Base-by-base conservation (phyloP, 2,329 filamentous ascomycete genomes). In the Aureobasidium namibiae region DNA sequence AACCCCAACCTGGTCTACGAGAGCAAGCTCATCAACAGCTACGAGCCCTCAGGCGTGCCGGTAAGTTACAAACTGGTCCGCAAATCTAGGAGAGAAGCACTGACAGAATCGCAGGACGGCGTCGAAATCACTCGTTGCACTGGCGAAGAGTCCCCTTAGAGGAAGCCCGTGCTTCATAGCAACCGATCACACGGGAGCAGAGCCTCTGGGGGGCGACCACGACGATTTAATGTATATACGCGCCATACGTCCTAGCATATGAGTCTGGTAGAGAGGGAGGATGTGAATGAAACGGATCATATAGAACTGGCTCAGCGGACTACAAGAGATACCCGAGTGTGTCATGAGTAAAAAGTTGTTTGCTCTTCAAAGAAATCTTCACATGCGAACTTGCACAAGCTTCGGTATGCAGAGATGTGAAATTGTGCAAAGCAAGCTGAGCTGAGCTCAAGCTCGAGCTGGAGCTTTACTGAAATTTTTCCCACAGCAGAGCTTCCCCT, bases 1-100 rank as follows among this genome's bases (percentile, higher is more conserved):
- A 85, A 88, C 66, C 85, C 86, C 1, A 79, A 81, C 61, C 67
- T 90, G 63, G 72, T 85, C 13, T 90, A 90, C 67, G 77, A 86
- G 67, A 89, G 84, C 68, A 74, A 78, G 61, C 70, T 88, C 57
- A 69, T 83, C 23, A 73, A 87, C 62, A 87, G 85, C 67, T 88
- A 81, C 70, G 86, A 88, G 70, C 85, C 86, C 0, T 85, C 83
- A 8, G 86, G 85, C 4, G 79, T 81, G 29, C 82, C 82, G 34
- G 84, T 86, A 74, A 76, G 82, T 74, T 41, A 13, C 44, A n/a
- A 36, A 18, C 10, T 34, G 7, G 21, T 14, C 29, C n/a, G 11
- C 26, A 7, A 13, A 18, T 7, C 10, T 13, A 10, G 7, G 38
- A 36, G 16, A 21, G 23, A 18, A 31, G 52, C 23, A 38, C 45